These are phyloP conservation scores for Cladosporium sp. DNA, from an alignment of 2,329 filamentous ascomycete genomes.

Conservation along the genomic window DNA sequence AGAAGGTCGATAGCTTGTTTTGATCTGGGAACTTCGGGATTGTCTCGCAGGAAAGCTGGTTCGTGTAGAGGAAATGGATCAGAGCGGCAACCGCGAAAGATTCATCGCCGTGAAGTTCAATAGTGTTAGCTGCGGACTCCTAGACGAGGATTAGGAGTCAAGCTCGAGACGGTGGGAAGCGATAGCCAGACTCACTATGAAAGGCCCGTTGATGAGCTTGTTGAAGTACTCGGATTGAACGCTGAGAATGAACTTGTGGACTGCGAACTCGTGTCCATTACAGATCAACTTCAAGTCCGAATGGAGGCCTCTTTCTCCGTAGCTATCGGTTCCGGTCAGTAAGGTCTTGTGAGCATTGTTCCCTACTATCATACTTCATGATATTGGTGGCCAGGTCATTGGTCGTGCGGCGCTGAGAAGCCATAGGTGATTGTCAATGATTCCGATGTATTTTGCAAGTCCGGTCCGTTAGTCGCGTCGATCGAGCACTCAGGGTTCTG, in stretches of 20 bases:
- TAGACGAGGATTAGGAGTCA: neutral
- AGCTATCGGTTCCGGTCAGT: neutral
- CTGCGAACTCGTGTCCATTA: conserved; percentile 33
- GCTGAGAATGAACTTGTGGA: conserved; percentile 37
- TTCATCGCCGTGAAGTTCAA: neutral
- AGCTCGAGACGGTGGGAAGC: neutral
- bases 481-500: too few species aligned
- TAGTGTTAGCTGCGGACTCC: neutral
- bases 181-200: conserved; percentile 14
- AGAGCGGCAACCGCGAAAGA: neutral
- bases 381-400: too few species aligned
- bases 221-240: conserved; percentile 38
- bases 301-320: conserved; percentile 21
- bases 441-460: too few species aligned
- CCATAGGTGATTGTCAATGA: too few species aligned
- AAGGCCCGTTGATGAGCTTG: conserved; percentile 29
- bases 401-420: too few species aligned
- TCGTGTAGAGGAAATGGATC: neutral
- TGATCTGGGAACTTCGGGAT: too few species aligned
- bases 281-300: conserved; percentile 40
- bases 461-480: too few species aligned
- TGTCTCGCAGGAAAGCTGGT: neutral
- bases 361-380: too few species aligned
- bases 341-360: too few species aligned
- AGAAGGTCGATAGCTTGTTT: neutral